phyloP scores from a whole-genome alignment of 2,329 filamentous ascomycete species.

The Clonostachys rosea region DNA sequence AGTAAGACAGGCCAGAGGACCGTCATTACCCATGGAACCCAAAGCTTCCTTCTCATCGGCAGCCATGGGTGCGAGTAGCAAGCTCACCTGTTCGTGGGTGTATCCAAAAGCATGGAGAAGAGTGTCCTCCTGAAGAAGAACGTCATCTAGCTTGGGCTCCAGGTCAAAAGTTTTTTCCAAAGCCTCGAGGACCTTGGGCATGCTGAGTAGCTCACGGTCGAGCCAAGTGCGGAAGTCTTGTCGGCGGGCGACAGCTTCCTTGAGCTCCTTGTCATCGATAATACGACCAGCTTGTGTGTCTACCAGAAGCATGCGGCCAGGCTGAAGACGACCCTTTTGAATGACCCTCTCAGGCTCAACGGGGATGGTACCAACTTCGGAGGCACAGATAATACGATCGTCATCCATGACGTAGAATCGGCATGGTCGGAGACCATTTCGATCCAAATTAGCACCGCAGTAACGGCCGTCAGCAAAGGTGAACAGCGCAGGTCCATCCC shows the following conservation, averaged over 20 bases:
- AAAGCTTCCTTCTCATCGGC: slow-evolving; percentile 96
- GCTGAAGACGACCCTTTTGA: slow-evolving; percentile 90
- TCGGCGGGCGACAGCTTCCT: slow-evolving; percentile 79
- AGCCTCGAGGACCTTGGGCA: slow-evolving; percentile 69
- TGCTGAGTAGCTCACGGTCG: slow-evolving; percentile 75
- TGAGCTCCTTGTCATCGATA: slow-evolving; percentile 90
- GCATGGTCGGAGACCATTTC: slow-evolving; percentile 92
- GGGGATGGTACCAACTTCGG: slow-evolving; percentile 88
- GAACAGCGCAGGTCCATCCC: slow-evolving; percentile 95
- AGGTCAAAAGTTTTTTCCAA: slow-evolving; percentile 59
- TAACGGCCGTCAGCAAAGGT: slow-evolving; percentile 95
- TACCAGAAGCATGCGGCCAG: slow-evolving; percentile 92
- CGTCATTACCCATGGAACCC: slow-evolving; percentile 97
- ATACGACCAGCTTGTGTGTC: slow-evolving; percentile 87
- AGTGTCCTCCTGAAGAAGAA: slow-evolving; percentile 76
- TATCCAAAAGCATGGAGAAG: slow-evolving; percentile 86
- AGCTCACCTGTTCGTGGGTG: slow-evolving; percentile 89
- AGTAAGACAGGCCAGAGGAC: slow-evolving; percentile 86
- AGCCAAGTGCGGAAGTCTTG: slow-evolving; percentile 88
- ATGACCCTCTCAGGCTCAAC: slow-evolving; percentile 88
- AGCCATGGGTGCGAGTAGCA: slow-evolving; percentile 91
- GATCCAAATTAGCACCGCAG: slow-evolving; percentile 93
- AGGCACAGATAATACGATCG: slow-evolving; percentile 94
- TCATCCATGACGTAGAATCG: slow-evolving; percentile 97
- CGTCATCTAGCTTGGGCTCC: slow-evolving; percentile 60